Base-by-base conservation (phyloP, 1,284 basidiomycete genomes). In the Ustilago esculenta region DNA sequence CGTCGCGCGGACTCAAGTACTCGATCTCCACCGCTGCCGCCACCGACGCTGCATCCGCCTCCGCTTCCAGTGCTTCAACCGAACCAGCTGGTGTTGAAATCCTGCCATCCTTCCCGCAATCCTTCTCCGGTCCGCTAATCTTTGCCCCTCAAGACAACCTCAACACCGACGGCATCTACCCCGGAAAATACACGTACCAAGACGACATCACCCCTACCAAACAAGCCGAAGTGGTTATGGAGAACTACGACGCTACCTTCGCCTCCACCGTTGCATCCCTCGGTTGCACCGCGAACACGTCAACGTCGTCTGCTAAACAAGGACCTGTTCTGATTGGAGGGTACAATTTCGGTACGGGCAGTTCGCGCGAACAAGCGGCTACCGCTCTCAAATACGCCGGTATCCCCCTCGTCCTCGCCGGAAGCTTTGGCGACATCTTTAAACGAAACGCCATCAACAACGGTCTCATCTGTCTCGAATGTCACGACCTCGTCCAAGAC, bases 371-470 rank as follows among this genome's bases (percentile, higher is more conserved):
- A 84, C 95, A 99, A 83, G 95, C 95, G 1, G 96, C 96, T 14
- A 99, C 95, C 0, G 95, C 95, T 1, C 89, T 99, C 72, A 94
- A 95, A 82, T 88, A 94, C 21, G 91, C 95, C 0, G 94, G 95
- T 9, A 85, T 98, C 9, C 93, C 94, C 0, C 85, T 97, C 45
- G 94, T 99, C 50, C 87, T 99, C 59, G 93, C 93, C 24, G 96
- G 94, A 39, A 94, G 92, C 25, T 98, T 99, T 78, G 95, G 96
- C 15, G 96, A 98, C 83, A 98, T 98, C 75, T 99, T 97, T 87
- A 98, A 98, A 85, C 89, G 95, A 29, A 98, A 99, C 83, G 90
- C 93, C 14, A 98, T 98, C 85, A 98, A 98, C 85, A 98, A 99
- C 82, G 95, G 94, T 5, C 86, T 99, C 9, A 92, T 99, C 58